Evolutionary conservation across 2,329 filamentous ascomycete genomes (phyloP).

Genomic region (Rhinocladiella mackenziei): DNA sequence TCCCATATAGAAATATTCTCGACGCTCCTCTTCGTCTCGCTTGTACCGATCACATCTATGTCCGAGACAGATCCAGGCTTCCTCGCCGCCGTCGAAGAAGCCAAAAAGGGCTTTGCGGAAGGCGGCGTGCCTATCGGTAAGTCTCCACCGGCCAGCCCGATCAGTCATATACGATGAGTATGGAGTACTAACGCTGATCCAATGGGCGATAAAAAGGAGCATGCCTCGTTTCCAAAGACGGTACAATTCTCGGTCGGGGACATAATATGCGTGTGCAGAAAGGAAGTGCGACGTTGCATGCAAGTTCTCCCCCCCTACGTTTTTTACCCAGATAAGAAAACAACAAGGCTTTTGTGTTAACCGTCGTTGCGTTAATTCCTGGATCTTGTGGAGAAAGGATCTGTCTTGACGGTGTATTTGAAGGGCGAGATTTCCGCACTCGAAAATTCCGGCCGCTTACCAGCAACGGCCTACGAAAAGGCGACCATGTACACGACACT

Average conservation of each 20-base stretch:
- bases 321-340: not conserved
- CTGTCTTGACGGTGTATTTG: not conserved
- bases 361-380: too few species aligned
- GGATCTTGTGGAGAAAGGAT: not conserved
- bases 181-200: not conserved
- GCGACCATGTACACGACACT: conserved; percentile 81
- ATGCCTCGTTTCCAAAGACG: conserved; percentile 63
- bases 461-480: conserved; percentile 63
- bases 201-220: too few species aligned
- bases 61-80: conserved; percentile 48
- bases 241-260: conserved; percentile 65
- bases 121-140: conserved; percentile 54
- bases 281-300: conserved; percentile 67
- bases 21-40: too few species aligned
- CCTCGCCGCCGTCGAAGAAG: conserved; percentile 56
- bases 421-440: conserved; percentile 74
- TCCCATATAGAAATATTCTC: too few species aligned
- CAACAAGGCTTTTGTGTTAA: too few species aligned
- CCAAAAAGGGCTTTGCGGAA: conserved; percentile 52
- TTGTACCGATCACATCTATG: conserved; percentile 15
- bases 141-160: not conserved
- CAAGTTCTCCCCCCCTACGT: conserved; percentile 37
- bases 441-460: conserved; percentile 67
- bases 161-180: not conserved
- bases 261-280: conserved; percentile 75